Evolutionary conservation across 345 rosid species (phyloP).

Genomic region (Aethionema arabicum): DNA sequence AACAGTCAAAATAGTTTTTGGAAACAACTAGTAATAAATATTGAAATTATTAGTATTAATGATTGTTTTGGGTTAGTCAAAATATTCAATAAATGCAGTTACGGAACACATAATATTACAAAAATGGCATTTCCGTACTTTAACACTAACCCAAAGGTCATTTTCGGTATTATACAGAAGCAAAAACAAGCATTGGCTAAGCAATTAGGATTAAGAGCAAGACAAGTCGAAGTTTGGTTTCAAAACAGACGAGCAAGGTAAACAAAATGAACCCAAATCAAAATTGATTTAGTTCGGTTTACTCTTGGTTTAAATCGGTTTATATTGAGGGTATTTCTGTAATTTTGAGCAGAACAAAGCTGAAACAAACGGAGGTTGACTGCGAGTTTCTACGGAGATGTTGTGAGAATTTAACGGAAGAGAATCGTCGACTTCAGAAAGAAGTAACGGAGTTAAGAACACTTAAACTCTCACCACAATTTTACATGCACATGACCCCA

Average conservation of each 20-base stretch:
- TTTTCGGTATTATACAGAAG: constrained; percentile 48
- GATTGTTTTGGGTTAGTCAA: background rate
- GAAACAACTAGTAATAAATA: background rate
- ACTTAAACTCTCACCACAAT: constrained; percentile 90
- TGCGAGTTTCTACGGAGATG: constrained; percentile 93
- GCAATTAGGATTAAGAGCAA: constrained; percentile 75
- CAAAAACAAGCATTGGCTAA: constrained; percentile 87
- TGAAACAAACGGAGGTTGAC: constrained; percentile 98
- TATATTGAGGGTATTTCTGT: constrained; percentile 22
- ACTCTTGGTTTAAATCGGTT: background rate
- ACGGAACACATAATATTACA: no score
- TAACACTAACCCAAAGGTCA: constrained; percentile 4
- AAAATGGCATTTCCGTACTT: background rate
- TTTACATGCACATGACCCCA: constrained; percentile 99
- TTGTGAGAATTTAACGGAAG: constrained; percentile 94
- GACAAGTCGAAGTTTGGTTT: constrained; percentile 99
- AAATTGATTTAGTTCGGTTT: background rate
- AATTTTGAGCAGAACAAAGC: constrained; percentile 64
- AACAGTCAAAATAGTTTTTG: background rate
- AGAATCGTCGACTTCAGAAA: constrained; percentile 91
- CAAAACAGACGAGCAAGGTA: constrained; percentile 99
- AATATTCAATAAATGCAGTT: constrained; percentile 10
- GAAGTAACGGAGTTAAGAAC: constrained; percentile 95
- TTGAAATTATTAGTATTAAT: background rate
- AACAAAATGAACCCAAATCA: background rate